Evolutionary conservation across 106 monocot species (phyloP), one percentile per base, ranked within the genome.

Genomic region (Allium fistulosum): DNA sequence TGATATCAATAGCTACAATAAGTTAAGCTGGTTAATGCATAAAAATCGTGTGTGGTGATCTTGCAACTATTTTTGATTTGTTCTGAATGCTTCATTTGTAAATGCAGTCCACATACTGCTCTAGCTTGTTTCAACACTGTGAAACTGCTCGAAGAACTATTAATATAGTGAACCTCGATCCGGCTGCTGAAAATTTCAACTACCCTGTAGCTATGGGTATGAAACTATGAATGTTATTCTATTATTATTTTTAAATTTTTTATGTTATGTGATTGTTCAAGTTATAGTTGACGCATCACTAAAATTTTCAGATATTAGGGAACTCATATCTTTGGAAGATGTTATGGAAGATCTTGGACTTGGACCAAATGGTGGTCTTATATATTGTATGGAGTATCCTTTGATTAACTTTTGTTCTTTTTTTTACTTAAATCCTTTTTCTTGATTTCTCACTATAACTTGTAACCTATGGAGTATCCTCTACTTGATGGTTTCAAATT

Each of bases 361-460:
- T 50, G 97, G 92, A 4, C 89, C 92, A n/a, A 97, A 92, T 72
- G 97, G 92, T 3, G 97, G 80, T 4, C 89, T 89, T 52, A 75
- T 97, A 10, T 92, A 89, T 69, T 97, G 92, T 72, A 92, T 97
- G 92, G 89, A 97, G 97, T 97, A 92, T 97, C 89, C 80, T 87
- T 79, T 74, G 11, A 53, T 71, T 66, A 16, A 26, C 26, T 37
- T 67, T n/a, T 10, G 22, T 26, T 58, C 9, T 66, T 66, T 66
- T 51, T 2, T 66, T 22, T 22, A 22, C 22, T 22, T 65, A 4
- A 28, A 66, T 8, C 48, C 11, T 50, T 10, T 22, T 22, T 22
- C 22, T 22, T 51, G 65, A 66, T 50, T 66, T 51, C 51, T 12
- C 10, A 37, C 4, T 37, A 37, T 37, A 37, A 37, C 37, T 37